These are phyloP conservation scores for Aspergillus brasiliensis DNA, from an alignment of 2,329 filamentous ascomycete genomes.

Conservation along the genomic window DNA sequence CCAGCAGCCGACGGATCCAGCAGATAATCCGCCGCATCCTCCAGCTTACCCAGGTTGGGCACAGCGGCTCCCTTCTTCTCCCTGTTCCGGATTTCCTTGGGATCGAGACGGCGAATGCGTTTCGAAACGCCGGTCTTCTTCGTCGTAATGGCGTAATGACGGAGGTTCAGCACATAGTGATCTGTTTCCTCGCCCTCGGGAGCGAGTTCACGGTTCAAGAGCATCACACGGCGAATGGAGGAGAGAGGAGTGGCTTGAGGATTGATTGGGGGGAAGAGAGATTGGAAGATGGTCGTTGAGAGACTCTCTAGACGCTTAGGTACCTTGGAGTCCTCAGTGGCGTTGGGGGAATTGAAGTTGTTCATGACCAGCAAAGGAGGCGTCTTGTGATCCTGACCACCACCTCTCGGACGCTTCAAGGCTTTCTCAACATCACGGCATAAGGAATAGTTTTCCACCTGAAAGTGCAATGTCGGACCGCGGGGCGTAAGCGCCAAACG, in stretches of 20 bases:
- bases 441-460: slow-evolving; percentile 91
- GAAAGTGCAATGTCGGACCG: slow-evolving; percentile 90
- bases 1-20: slow-evolving; percentile 77
- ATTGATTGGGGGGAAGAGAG: slow-evolving; percentile 92
- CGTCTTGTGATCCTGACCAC: slow-evolving; percentile 81
- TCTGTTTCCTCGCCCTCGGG: slow-evolving; percentile 54
- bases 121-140: slow-evolving; percentile 82
- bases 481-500: slow-evolving; percentile 83
- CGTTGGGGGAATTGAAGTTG: slow-evolving; percentile 75
- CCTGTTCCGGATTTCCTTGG: slow-evolving; percentile 75
- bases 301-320: slow-evolving; percentile 93
- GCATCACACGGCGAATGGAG: slow-evolving; percentile 87
- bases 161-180: slow-evolving; percentile 79
- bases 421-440: slow-evolving; percentile 86
- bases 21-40: slow-evolving; percentile 94
- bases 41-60: slow-evolving; percentile 85
- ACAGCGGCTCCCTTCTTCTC: slow-evolving; percentile 68
- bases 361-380: slow-evolving; percentile 97
- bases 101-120: slow-evolving; percentile 78
- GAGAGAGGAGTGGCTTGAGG: slow-evolving; percentile 86
- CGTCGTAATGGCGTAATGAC: slow-evolving; percentile 95
- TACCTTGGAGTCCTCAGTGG: slow-evolving; percentile 63
- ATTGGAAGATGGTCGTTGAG: slow-evolving; percentile 92
- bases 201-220: slow-evolving; percentile 76
- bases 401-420: slow-evolving; percentile 78